A percentile compares a stretch with the other conserved stretches of the same genome.
phyloP scores from a whole-genome alignment of 768 basidiomycete species.

The Boletales sp. region DNA sequence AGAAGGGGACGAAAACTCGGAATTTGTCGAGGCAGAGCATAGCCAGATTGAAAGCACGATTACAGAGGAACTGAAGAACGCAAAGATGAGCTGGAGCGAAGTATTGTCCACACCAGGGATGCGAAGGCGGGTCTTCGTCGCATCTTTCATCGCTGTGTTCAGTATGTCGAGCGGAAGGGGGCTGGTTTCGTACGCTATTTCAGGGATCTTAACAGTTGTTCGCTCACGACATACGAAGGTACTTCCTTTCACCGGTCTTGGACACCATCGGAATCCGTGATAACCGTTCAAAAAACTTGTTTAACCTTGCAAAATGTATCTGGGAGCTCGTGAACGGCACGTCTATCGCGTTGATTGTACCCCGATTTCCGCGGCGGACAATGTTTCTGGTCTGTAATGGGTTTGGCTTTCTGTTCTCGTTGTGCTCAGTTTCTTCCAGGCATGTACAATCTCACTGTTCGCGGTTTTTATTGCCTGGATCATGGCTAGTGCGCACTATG shows the following conservation, averaged over 20 bases:
- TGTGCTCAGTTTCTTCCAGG: background rate
- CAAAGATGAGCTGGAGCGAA: background rate
- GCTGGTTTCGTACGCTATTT: constrained; percentile 2
- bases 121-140: constrained; percentile 7
- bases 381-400: background rate
- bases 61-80: constrained; percentile 21
- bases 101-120: constrained; percentile 8
- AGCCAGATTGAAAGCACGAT: constrained; percentile 54
- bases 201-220: background rate
- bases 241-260: constrained; percentile 4
- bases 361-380: constrained; percentile 7
- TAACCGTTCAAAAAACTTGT: constrained; percentile 1
- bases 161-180: constrained; percentile 9
- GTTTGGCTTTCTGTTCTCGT: background rate
- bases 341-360: background rate
- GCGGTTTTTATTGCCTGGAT: constrained; percentile 4
- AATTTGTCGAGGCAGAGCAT: constrained; percentile 57
- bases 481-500: constrained; percentile 1
- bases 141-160: constrained; percentile 4
- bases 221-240: background rate
- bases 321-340: background rate
- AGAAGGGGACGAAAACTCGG: constrained; percentile 49
- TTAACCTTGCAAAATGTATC: background rate
- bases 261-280: constrained; percentile 10
- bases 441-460: constrained; percentile 7